Evolutionary conservation across 495 filamentous ascomycete genomes (phyloP), one percentile per base, ranked within the genome.

Genomic region (Hapsidospora chrysogenum): DNA sequence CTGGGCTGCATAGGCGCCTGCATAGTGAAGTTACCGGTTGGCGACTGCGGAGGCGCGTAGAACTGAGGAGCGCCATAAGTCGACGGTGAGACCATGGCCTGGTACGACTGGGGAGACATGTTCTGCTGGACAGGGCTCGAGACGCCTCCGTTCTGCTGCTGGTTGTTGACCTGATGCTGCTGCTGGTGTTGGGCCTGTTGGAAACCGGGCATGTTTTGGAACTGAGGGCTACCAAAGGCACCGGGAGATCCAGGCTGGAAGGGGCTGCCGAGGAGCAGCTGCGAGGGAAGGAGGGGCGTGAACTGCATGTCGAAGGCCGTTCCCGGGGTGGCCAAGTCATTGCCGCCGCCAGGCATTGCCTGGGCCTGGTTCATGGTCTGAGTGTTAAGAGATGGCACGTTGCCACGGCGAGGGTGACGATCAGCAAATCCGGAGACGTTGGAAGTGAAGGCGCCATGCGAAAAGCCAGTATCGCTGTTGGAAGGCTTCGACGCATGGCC

Each of bases 271-370:
- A 97, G 74, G 17, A 97, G 74, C 44, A 97, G 70, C 56, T 93
- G 82, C 6, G 89, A 94, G 10, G 89, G 89, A 8, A 97, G 70
- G 40, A 97, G 67, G 31, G 92, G 86, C 29, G 89, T 94, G 57
- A 94, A 95, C 57, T 95, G 86, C 92, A 96, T 94, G 51, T 96
- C 86, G 49, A 81, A 93, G 21, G 70, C 84, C 26, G 82, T 85
- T 35, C 82, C 85, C 15, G 89, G 85, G 9, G 77, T 82, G 36
- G 80, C 69, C 74, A 95, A 75, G 33, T 87, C 87, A 46, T 68
- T 72, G 29, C 58, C 60, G 46, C 61, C 71, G 37, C 35, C 33
- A 10, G 46, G 48, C 11, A 21, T 37, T 27, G 47, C 49, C 40
- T 53, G 54, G 17, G 47, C 44, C 36, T 72, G 70, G 37, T 58